Conservation (phyloP, 129 eudicot species). For the Deinandra increscens region DNA sequence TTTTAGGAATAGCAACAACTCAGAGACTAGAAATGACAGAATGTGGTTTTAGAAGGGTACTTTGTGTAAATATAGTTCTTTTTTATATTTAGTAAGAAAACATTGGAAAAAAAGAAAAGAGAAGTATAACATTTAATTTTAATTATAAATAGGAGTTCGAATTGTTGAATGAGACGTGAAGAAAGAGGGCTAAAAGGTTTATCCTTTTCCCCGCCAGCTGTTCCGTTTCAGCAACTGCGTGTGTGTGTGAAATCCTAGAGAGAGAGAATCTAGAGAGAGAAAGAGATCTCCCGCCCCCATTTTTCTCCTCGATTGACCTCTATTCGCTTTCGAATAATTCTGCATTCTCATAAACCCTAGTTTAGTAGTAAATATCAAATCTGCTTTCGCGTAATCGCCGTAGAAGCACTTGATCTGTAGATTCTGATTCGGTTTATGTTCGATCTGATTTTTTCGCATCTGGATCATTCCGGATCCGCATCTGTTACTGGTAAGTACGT, state of each 20-base stretch:
- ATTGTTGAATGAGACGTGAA: constrained; percentile 27
- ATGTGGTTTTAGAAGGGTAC: not conserved
- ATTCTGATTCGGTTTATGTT: constrained; percentile 39
- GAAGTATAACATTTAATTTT: constrained; percentile 14
- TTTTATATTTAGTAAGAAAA: no score
- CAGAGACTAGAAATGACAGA: constrained; percentile 1
- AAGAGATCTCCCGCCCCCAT: constrained; percentile 32
- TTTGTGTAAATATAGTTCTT: not conserved
- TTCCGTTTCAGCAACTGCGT: constrained; percentile 37
- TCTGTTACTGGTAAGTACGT: constrained; percentile 31
- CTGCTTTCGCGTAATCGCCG: constrained; percentile 6
- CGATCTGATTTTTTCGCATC: constrained; percentile 37
- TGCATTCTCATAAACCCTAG: constrained; percentile 33
- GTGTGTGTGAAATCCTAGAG: constrained; percentile 31
- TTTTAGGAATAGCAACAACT: not conserved
- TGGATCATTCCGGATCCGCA: constrained; percentile 37
- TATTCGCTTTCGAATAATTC: constrained; percentile 22
- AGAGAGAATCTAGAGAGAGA: constrained; percentile 17
- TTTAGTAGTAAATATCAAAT: not conserved
- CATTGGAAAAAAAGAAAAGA: constrained; percentile 19
- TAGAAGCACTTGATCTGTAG: constrained; percentile 30
- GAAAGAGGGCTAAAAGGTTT: constrained; percentile 24
- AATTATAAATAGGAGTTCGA: constrained; percentile 21
- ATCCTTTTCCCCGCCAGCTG: constrained; percentile 51
- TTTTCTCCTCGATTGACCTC: constrained; percentile 17